phyloP scores from a whole-genome alignment of 2,329 filamentous ascomycete species.

The Penicillium rolfsii region DNA sequence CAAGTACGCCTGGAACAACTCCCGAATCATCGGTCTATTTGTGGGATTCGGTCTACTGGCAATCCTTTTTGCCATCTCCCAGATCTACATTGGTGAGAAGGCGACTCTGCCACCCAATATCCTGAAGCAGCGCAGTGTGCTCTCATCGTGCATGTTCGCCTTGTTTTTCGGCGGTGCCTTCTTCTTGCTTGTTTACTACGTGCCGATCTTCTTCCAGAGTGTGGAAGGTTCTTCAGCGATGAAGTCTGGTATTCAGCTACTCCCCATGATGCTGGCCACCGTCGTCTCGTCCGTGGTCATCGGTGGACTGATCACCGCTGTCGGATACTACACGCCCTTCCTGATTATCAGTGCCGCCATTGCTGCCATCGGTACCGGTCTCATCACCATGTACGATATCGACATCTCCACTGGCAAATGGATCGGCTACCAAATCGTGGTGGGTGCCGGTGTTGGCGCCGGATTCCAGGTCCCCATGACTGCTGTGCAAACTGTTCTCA shows the following conservation, averaged over 20 bases:
- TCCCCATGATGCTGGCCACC: slow-evolving; percentile 31
- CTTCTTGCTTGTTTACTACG: slow-evolving; percentile 25
- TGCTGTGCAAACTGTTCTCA: slow-evolving; percentile 35
- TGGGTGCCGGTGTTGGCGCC: slow-evolving; percentile 32
- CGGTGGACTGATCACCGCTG: slow-evolving; percentile 13
- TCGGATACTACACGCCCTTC: slow-evolving; percentile 39
- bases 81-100: slow-evolving; percentile 53
- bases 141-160: slow-evolving; percentile 36
- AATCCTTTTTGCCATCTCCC: slow-evolving; percentile 49
- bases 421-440: slow-evolving; percentile 38
- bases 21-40: slow-evolving; percentile 30
- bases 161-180: slow-evolving; percentile 18
- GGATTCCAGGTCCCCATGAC: slow-evolving; percentile 35
- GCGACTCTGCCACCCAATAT: slow-evolving; percentile 57
- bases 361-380: slow-evolving; percentile 29
- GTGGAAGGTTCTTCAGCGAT: slow-evolving; percentile 31
- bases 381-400: slow-evolving; percentile 33
- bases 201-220: slow-evolving; percentile 41
- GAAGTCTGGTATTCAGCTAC: slow-evolving; percentile 31
- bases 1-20: slow-evolving; percentile 31
- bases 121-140: slow-evolving; percentile 51
- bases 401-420: slow-evolving; percentile 27
- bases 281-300: slow-evolving; percentile 19
- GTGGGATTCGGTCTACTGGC: slow-evolving; percentile 33
- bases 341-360: slow-evolving; percentile 29